Base-by-base conservation (phyloP, 257 asterid species). In the Agastache rugosa region DNA sequence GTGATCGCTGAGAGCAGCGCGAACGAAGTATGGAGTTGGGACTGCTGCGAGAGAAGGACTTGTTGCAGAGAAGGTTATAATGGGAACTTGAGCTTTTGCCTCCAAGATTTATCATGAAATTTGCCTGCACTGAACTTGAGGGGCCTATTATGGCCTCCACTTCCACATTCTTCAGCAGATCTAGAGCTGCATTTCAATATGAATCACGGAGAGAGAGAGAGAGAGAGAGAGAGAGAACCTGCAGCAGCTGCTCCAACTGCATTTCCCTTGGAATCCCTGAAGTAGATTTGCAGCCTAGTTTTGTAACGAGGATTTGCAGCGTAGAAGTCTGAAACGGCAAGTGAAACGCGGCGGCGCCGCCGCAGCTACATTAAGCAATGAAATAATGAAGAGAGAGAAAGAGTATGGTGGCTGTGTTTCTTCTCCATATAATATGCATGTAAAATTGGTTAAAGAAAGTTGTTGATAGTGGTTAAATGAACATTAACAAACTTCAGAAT, bases 291-390 rank as follows among this genome's bases (percentile, higher is more conserved):
- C 41, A 82, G 6, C 44, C 83, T 71, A 11, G 89, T 80, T 11
- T 55, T 69, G 11, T 74, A 80, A 17, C 41, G 45, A 54, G 59
- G 45, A 70, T 79, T 51, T 19, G 80, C 19, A 2, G 76, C 58
- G 37, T 88, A 88, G 59, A 88, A 86, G 44, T 88, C 93, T 0
- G 83, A 71, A 10, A 86, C 62, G 2, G 91, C 93, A 86, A 86
- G 81, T 1, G 91, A 73, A 4, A 88, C 75, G 76, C 23, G 16
- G 11, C 8, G 8, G 31, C 31, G 20, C 66, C 66, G 47, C 35
- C 58, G 54, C 73, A 59, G 27, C 59, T 47, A 11, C 35, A 34
- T 2, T 12, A 61, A 27, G 15, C 19, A 35, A 71, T 65, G 6
- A 55, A 9, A 41, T 41, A n/a, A 51, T 75, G 31, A 63, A 16